Evolutionary conservation across 1,284 basidiomycete species (phyloP).

Genomic region (Phellopilus nigrolimitatus): DNA sequence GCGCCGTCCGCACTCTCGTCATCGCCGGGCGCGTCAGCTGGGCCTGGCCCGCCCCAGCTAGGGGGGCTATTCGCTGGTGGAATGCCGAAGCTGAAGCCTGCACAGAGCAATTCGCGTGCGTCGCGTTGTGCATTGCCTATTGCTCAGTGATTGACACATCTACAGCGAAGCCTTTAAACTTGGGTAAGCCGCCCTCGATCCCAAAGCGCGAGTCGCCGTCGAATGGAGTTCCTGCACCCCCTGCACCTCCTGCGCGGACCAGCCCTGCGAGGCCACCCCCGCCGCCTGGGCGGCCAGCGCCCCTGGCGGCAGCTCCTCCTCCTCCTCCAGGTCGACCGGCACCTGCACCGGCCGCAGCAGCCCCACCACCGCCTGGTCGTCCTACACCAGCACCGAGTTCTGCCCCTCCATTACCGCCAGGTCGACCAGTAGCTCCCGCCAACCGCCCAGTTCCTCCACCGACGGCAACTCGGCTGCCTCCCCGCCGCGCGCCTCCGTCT

Average conservation of each 20-base stretch:
- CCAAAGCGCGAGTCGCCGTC: conserved; percentile 45
- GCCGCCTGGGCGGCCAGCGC: conserved; percentile 22
- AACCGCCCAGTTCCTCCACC: conserved; percentile 35
- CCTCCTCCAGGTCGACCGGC: conserved; percentile 30
- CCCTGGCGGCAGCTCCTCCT: conserved; percentile 27
- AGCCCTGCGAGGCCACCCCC: conserved; percentile 27
- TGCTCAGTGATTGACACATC: conserved; percentile 12
- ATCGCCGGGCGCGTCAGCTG: conserved; percentile 19
- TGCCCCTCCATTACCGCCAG: conserved; percentile 25
- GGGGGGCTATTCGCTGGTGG: conserved; percentile 86
- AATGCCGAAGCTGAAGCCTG: conserved; percentile 83
- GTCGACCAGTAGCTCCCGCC: conserved; percentile 22
- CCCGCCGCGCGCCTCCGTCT: conserved; percentile 27
- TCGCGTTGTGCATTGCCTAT: conserved; percentile 22
- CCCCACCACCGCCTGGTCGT: conserved; percentile 23
- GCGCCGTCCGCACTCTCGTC: conserved; percentile 31
- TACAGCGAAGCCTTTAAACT: conserved; percentile 54
- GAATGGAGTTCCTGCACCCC: conserved; percentile 30
- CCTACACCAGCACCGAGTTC: conserved; percentile 28
- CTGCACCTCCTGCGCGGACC: conserved; percentile 31
- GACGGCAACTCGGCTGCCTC: conserved; percentile 26
- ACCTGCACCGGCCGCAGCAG: conserved; percentile 21
- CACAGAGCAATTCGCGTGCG: conserved; percentile 56
- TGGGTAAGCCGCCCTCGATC: conserved; percentile 65
- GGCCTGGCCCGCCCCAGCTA: conserved; percentile 68